phyloP scores from a whole-genome alignment of 2,329 filamentous ascomycete species.

The Ilyonectria sp. region DNA sequence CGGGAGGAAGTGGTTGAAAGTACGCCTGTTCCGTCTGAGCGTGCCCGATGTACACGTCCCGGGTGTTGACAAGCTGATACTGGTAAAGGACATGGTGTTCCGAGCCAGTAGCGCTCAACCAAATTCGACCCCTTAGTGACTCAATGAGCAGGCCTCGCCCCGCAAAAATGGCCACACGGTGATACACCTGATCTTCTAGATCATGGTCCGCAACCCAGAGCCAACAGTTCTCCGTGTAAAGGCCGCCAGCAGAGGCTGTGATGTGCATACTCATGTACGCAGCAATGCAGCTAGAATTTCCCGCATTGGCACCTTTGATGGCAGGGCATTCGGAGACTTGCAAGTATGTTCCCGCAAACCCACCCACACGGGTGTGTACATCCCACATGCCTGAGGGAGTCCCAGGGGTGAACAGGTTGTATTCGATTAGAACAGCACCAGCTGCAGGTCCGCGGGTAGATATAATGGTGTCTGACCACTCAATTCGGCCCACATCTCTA shows the following conservation, averaged over 20 bases:
- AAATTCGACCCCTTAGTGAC: conserved; percentile 57
- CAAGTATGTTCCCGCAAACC: conserved; percentile 78
- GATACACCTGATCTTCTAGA: conserved; percentile 64
- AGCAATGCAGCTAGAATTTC: conserved; percentile 56
- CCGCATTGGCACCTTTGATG: conserved; percentile 49
- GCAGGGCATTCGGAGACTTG: conserved; percentile 78
- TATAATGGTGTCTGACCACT: conserved; percentile 81
- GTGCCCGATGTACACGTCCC: conserved; percentile 74
- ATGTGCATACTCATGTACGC: conserved; percentile 62
- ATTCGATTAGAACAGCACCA: conserved; percentile 81
- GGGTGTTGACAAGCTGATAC: conserved; percentile 74
- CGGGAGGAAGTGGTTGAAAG: conserved; percentile 76
- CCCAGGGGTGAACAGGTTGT: conserved; percentile 72
- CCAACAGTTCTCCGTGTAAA: conserved; percentile 63
- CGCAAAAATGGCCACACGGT: conserved; percentile 66
- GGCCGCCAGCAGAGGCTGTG: conserved; percentile 54
- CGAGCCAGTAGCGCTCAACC: conserved; percentile 75
- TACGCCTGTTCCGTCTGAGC: conserved; percentile 82
- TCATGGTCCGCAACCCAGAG: conserved; percentile 69
- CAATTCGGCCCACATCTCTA: conserved; percentile 76
- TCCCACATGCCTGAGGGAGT: conserved; percentile 77
- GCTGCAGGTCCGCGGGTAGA: conserved; percentile 76
- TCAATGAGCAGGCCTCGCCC: conserved; percentile 67
- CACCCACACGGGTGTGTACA: conserved; percentile 82
- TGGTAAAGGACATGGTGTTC: conserved; percentile 80